phyloP scores from a whole-genome alignment of 768 basidiomycete genomes.

The Leccinum longicurvipes region DNA sequence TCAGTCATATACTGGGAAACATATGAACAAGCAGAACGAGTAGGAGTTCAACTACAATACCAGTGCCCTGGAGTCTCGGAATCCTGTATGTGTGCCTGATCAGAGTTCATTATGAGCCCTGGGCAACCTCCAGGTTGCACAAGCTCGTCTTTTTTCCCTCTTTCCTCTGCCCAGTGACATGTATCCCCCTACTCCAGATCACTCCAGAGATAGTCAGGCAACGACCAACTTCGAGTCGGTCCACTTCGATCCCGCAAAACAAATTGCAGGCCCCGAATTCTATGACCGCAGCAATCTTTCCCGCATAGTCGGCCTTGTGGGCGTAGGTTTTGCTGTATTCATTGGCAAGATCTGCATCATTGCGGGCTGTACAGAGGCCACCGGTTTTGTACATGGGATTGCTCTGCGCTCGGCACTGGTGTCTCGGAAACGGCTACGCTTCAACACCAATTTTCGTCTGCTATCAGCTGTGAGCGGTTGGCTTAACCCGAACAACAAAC shows the following conservation, averaged over 20 bases:
- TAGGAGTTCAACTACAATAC: too few species aligned
- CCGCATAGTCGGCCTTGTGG: slow-evolving; percentile 24
- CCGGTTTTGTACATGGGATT: slow-evolving; percentile 27
- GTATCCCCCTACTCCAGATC: neutral
- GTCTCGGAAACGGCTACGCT: slow-evolving; percentile 22
- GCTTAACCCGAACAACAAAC: slow-evolving; percentile 23
- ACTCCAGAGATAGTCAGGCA: slow-evolving; percentile 7
- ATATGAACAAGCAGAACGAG: too few species aligned
- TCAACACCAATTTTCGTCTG: slow-evolving; percentile 31
- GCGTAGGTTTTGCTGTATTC: slow-evolving; percentile 21
- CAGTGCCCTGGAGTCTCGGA: too few species aligned
- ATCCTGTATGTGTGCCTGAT: too few species aligned
- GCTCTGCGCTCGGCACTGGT: slow-evolving; percentile 27
- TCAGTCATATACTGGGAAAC: too few species aligned
- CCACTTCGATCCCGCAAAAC: slow-evolving; percentile 14
- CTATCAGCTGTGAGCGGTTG: slow-evolving; percentile 21
- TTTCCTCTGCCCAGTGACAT: slow-evolving; percentile 4
- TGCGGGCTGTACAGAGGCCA: slow-evolving; percentile 31
- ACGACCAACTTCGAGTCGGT: slow-evolving; percentile 20
- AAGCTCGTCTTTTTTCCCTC: neutral
- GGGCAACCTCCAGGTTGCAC: too few species aligned
- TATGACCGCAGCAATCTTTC: slow-evolving; percentile 27
- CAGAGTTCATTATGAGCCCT: too few species aligned
- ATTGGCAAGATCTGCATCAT: slow-evolving; percentile 25
- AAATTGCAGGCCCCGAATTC: slow-evolving; percentile 23